Base-by-base conservation (phyloP, 2,329 filamentous ascomycete genomes). In the Talaromyces rugulosus region DNA sequence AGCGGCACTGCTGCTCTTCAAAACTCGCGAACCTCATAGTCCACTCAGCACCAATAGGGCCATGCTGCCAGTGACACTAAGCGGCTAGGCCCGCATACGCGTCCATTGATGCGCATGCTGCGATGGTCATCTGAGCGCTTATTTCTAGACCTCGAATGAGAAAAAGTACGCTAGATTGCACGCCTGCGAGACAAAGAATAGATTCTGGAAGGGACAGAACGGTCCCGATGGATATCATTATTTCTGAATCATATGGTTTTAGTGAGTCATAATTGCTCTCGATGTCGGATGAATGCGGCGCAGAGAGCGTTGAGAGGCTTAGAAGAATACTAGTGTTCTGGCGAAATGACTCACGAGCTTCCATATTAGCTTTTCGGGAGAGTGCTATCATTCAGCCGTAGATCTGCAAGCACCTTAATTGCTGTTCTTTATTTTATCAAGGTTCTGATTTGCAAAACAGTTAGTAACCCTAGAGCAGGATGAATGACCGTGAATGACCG, bases 111-210 rank as follows among this genome's bases (percentile, higher is more conserved):
- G 33, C 55, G 61, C 61, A 62, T 62, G 44, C 56, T 53, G 56
- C 28, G 33, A 51, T 52, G 61, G 57, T 62, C 61, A 62, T 59
- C 57, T 59, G 61, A 59, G 60, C 60, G 60, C 44, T 28, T 62
- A 58, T 36, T 62, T 59, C 23, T 27, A 53, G 28, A 31, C 50
- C 8, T n/a, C 50, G 12, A 30, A 14, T 14, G 47, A 30, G 27
- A 14, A 9, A 31, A 47, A 47, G 23, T 47, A 47, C 44, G 44
- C 44, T 47, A 47, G 8, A 9, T 8, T 27, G 50, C 28, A 53
- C 12, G 28, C 11, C 50, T 53, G 50, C 27, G 18, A 47, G 23
- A 47, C 44, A 47, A 47, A 47, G 44, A 47, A 47, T 14, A 47
- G 18, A 8, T 47, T 47, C 44, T 47, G n/a, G 44, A 47, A 47